These are phyloP conservation scores for Pholiota molesta DNA, from an alignment of 768 basidiomycete genomes.

Conservation along the genomic window DNA sequence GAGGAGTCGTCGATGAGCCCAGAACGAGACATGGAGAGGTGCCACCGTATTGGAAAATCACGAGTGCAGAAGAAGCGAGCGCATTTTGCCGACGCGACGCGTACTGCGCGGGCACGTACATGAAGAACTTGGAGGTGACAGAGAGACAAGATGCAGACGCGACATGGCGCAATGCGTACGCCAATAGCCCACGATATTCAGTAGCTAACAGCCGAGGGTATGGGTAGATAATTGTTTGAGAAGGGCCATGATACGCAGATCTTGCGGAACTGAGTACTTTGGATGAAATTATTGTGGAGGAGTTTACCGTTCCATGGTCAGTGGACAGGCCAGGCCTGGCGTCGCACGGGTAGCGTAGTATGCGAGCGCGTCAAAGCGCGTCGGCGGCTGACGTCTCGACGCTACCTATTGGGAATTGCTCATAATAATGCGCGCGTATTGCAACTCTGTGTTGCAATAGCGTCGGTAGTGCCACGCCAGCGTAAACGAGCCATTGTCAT, in stretches of 20 bases:
- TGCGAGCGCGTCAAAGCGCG: not conserved
- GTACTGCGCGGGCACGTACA: too few species aligned
- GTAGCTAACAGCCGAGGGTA: not conserved
- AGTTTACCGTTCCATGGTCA: too few species aligned
- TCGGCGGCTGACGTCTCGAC: not conserved
- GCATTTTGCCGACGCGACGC: not conserved
- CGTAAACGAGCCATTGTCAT: too few species aligned
- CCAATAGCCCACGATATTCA: not conserved
- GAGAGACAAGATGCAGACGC: not conserved
- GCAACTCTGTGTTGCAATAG: too few species aligned
- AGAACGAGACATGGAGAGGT: not conserved
- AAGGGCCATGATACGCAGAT: not conserved
- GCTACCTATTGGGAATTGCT: not conserved
- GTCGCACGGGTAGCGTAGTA: too few species aligned
- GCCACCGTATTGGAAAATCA: not conserved
- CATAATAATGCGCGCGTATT: too few species aligned
- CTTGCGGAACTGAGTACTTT: not conserved
- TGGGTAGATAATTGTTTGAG: too few species aligned
- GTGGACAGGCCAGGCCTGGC: too few species aligned
- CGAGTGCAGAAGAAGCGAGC: not conserved
- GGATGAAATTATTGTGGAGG: too few species aligned
- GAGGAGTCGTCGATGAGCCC: not conserved
- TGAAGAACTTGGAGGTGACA: not conserved
- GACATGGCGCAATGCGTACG: not conserved
- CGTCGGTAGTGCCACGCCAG: too few species aligned